Conservation (phyloP, 768 basidiomycete species). For the Termitomyces bulborhizus region DNA sequence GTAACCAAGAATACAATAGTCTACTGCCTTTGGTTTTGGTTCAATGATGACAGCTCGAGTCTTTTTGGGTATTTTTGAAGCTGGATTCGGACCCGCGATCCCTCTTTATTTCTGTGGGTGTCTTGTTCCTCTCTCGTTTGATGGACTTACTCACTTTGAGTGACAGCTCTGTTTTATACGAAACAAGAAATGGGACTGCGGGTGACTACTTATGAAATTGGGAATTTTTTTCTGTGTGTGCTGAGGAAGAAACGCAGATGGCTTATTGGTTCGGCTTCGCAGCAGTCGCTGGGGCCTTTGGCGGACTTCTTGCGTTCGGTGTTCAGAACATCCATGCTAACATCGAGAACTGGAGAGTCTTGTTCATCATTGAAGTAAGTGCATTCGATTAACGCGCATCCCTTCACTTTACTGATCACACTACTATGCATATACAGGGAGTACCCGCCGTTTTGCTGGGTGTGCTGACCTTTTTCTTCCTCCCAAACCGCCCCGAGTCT, state of each 20-base stretch:
- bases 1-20: constrained; percentile 27
- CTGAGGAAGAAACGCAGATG: constrained; percentile 29
- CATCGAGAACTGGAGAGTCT: constrained; percentile 50
- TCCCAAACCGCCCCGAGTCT: constrained; percentile 70
- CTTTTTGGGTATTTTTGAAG: constrained; percentile 71
- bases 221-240: background rate
- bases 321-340: constrained; percentile 53
- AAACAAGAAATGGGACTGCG: constrained; percentile 68
- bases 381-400: background rate
- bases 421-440: constrained; percentile 39
- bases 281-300: constrained; percentile 79
- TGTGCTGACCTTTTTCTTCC: constrained; percentile 41
- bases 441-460: constrained; percentile 65
- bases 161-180: constrained; percentile 70
- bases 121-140: background rate
- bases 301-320: constrained; percentile 79
- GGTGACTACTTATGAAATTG: constrained; percentile 22
- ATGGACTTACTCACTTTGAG: background rate
- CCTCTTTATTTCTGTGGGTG: constrained; percentile 71
- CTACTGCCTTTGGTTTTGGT: constrained; percentile 53
- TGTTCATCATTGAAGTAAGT: constrained; percentile 69
- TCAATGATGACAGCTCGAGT: constrained; percentile 55
- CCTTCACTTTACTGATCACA: background rate
- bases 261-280: constrained; percentile 85
- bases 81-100: constrained; percentile 72